Base-by-base conservation (phyloP, 2,329 filamentous ascomycete genomes). In the Aspergillus persii region DNA sequence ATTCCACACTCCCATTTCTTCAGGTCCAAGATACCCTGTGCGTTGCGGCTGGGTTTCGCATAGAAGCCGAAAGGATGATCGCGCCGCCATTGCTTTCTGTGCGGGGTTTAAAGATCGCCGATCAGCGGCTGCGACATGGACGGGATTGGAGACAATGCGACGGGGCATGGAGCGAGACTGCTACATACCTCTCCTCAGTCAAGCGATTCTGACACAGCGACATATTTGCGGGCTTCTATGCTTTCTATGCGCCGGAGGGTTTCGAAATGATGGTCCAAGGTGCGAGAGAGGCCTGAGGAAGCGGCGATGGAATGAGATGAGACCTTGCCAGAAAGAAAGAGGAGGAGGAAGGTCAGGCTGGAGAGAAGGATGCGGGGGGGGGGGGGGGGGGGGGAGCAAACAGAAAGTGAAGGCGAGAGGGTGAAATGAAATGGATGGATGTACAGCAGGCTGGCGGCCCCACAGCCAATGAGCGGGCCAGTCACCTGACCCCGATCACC, bases 51-150 rank as follows among this genome's bases (percentile, higher is more conserved):
- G 11, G 96, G 95, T 73, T 93, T 91, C 27, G 95, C 95, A 76
- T 90, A 96, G 81, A 99, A 99, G 62, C 95, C 95, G 72, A 99
- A 99, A 0, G 96, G 96, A 72, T 99, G 95, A 69, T 99, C 94
- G 73, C 89, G 89, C 66, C 95, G 88, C 95, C 95, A 99, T 80
- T 96, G 92, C 80, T 96, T 98, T 64, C 93, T 96, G 68, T 47
- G 53, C n/a, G 46, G 63, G 57, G 47, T 51, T 50, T 47, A 46
- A 41, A 4, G 48, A 59, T 60, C 60, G 59, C 64, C 18, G 54
- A 61, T 65, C 48, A 57, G 54, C 48, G 55, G 39, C 7, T 48
- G 18, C 18, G 8, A 47, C 18, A 26, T 12, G 18, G 44, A 3
- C 44, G 26, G 18, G 27, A 12, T 11, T 50, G 53, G 31, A 23